A percentile compares a stretch with the other conserved stretches of the same genome.
These are phyloP conservation scores for Cystobasidium pallidum DNA, from an alignment of 1,284 basidiomycete genomes.

Conservation along the genomic window DNA sequence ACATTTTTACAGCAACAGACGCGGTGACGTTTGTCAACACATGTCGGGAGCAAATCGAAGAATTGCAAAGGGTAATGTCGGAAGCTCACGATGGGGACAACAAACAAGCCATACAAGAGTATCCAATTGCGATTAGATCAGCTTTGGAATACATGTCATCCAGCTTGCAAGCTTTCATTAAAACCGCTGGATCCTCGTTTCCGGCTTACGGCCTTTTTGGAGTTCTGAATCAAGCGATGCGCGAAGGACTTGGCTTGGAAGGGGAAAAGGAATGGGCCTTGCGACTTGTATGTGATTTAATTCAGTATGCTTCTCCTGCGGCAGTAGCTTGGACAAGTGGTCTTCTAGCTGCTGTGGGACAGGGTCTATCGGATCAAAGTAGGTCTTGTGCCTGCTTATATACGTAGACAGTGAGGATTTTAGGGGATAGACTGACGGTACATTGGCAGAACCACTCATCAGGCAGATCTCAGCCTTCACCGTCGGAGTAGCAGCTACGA, in stretches of 20 bases:
- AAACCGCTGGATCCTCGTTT: constrained; percentile 26
- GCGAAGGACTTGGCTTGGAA: constrained; percentile 13
- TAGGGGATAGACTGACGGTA: not conserved
- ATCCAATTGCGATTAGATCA: constrained; percentile 1
- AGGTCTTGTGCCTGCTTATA: not conserved
- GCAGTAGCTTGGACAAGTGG: constrained; percentile 36
- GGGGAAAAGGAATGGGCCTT: constrained; percentile 39
- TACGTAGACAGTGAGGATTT: too few relatives aligned
- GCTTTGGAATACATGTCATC: constrained; percentile 33
- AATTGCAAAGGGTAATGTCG: constrained; percentile 1
- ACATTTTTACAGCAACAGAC: constrained; percentile 19
- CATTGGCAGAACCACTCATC: constrained; percentile 14
- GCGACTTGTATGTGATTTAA: constrained; percentile 31
- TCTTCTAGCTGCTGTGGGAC: not conserved
- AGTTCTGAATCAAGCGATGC: constrained; percentile 11
- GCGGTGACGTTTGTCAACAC: constrained; percentile 32
- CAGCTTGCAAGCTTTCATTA: constrained; percentile 29
- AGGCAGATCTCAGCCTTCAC: constrained; percentile 29
- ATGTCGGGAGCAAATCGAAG: constrained; percentile 34
- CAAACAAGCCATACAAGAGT: not conserved
- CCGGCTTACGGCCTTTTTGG: constrained; percentile 23
- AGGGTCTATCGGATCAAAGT: constrained; percentile 12
- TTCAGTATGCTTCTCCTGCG: constrained; percentile 36
- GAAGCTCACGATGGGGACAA: not conserved
- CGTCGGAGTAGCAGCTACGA: constrained; percentile 32